These are phyloP conservation scores for Stemphylium lycopersici DNA, from an alignment of 2,329 filamentous ascomycete species.

Conservation along the genomic window DNA sequence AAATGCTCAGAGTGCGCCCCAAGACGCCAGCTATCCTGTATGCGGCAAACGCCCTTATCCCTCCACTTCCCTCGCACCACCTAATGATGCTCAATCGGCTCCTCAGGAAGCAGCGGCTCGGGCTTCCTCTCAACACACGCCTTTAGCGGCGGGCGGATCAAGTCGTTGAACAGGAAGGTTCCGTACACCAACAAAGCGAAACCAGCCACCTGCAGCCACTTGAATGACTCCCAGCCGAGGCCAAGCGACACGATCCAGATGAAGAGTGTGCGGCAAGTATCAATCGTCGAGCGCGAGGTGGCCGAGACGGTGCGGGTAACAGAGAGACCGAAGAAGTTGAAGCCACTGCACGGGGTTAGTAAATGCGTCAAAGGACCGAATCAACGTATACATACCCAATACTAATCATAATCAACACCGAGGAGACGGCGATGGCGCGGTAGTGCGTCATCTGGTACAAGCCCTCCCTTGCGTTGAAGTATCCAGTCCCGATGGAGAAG, in stretches of 20 bases:
- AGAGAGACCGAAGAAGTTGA: constrained; percentile 97
- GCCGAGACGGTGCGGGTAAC: constrained; percentile 90
- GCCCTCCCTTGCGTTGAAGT: constrained; percentile 89
- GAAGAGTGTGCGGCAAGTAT: constrained; percentile 95
- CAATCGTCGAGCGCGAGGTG: constrained; percentile 92
- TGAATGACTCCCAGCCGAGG: constrained; percentile 96
- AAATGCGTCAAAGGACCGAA: constrained; percentile 1
- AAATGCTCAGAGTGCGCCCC: neutral
- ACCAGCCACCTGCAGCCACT: constrained; percentile 90
- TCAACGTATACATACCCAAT: constrained; percentile 73
- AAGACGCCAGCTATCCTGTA: constrained; percentile 8
- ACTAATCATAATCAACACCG: constrained; percentile 92
- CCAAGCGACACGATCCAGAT: constrained; percentile 96
- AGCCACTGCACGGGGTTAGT: constrained; percentile 66
- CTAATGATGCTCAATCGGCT: constrained; percentile 75
- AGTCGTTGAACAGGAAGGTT: constrained; percentile 94
- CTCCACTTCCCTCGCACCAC: neutral
- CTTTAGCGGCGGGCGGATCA: constrained; percentile 81
- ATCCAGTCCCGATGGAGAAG: constrained; percentile 76
- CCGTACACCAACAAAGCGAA: constrained; percentile 93
- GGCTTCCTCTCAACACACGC: constrained; percentile 64
- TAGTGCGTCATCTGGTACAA: constrained; percentile 80
- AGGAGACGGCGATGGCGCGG: constrained; percentile 73
- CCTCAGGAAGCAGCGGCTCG: constrained; percentile 75
- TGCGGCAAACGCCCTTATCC: constrained; percentile 1